Evolutionary conservation across 2,329 filamentous ascomycete genomes (phyloP).

Genomic region (Venturia pyrina): DNA sequence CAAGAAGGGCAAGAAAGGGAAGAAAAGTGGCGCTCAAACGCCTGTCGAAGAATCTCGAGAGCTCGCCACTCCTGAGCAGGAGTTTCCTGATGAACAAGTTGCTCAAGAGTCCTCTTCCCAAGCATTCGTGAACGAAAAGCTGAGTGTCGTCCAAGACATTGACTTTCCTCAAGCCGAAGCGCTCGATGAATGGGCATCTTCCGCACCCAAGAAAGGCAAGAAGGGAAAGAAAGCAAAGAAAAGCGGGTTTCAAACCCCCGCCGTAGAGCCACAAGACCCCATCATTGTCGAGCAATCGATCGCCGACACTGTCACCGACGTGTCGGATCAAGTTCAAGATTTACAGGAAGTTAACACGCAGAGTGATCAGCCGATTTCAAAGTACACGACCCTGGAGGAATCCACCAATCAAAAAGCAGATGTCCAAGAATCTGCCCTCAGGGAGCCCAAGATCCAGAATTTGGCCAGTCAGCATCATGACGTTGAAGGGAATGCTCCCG

Average conservation of each 20-base stretch:
- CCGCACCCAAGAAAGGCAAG: conserved; percentile 16
- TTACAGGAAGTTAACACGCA: neutral
- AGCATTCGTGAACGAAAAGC: neutral
- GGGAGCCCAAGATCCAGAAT: neutral
- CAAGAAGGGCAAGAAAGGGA: conserved; percentile 9
- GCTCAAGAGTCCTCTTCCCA: neutral
- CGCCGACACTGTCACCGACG: neutral
- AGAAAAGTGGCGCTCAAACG: neutral
- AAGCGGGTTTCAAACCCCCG: neutral
- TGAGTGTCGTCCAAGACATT: neutral
- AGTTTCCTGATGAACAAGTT: neutral
- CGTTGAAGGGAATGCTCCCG: neutral
- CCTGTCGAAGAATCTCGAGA: neutral
- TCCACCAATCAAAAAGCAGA: neutral
- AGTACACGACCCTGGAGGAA: neutral
- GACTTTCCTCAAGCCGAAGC: neutral
- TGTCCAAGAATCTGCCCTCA: neutral
- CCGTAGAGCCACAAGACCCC: neutral
- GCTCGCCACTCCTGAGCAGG: neutral
- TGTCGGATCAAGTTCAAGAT: neutral
- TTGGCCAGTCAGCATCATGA: neutral
- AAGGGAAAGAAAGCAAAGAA: conserved; percentile 21
- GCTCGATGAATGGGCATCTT: conserved; percentile 14
- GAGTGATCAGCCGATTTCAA: neutral
- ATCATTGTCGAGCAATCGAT: neutral